These are phyloP conservation scores for Colletotrichum phormii DNA, from an alignment of 2,329 filamentous ascomycete genomes.

Conservation along the genomic window DNA sequence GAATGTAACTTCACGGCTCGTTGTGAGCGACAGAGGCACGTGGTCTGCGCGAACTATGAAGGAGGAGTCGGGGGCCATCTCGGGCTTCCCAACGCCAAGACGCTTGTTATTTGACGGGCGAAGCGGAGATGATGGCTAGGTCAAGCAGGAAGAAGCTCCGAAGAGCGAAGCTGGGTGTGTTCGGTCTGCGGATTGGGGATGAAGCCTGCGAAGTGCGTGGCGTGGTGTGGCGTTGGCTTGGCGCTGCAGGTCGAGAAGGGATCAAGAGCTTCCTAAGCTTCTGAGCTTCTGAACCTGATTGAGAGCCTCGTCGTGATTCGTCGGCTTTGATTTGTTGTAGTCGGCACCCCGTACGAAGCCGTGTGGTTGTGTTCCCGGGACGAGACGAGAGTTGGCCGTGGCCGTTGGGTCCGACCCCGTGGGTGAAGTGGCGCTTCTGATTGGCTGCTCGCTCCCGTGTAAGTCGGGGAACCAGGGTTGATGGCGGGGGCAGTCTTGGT, in stretches of 20 bases:
- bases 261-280: conserved; percentile 21
- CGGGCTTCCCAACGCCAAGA: conserved; percentile 25
- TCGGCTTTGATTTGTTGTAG: neutral
- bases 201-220: conserved; percentile 31
- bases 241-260: conserved; percentile 30
- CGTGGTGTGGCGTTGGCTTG: conserved; percentile 34
- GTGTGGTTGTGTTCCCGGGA: neutral
- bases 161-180: neutral
- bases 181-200: conserved; percentile 27
- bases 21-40: conserved; percentile 25
- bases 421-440: conserved; percentile 13
- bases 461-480: conserved; percentile 15
- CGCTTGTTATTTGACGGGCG: conserved; percentile 20
- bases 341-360: neutral
- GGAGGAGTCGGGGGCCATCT: neutral
- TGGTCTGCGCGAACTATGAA: conserved; percentile 22
- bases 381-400: neutral
- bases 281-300: neutral
- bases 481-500: neutral
- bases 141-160: conserved; percentile 9
- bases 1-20: conserved; percentile 34
- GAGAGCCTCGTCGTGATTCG: conserved; percentile 16
- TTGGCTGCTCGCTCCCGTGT: conserved; percentile 18
- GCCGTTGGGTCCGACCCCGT: conserved; percentile 28
- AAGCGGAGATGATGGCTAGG: conserved; percentile 32